Conservation (phyloP, 495 filamentous ascomycete species). For the Penicillium lagena region DNA sequence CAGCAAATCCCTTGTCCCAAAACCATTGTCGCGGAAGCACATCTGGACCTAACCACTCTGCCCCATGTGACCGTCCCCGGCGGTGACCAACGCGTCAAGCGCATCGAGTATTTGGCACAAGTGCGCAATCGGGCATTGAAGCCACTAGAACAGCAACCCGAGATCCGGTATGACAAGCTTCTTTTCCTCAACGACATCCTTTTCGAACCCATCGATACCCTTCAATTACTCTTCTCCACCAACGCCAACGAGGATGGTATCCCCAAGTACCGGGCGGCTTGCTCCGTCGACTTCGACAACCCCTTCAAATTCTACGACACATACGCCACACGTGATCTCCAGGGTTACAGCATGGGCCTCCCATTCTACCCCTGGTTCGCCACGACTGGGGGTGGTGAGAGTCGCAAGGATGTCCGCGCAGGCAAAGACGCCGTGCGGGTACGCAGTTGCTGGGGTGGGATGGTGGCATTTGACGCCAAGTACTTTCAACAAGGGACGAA, state of each 20-base stretch:
- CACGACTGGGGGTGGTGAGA: constrained; percentile 45
- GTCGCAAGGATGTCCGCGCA: constrained; percentile 53
- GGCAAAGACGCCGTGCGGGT: constrained; percentile 66
- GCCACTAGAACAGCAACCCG: constrained; percentile 47
- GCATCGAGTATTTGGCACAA: constrained; percentile 72
- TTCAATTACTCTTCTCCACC: constrained; percentile 71
- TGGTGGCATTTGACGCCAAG: constrained; percentile 69
- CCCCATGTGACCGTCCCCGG: constrained; percentile 53
- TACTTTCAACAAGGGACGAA: constrained; percentile 41
- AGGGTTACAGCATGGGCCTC: constrained; percentile 64
- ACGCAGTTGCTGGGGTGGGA: constrained; percentile 75
- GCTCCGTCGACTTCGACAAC: constrained; percentile 70
- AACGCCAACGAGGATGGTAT: constrained; percentile 51
- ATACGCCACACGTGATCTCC: constrained; percentile 67
- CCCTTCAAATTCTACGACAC: constrained; percentile 79
- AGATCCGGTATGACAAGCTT: constrained; percentile 54
- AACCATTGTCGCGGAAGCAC: constrained; percentile 47
- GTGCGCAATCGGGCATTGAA: constrained; percentile 67
- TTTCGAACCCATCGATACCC: constrained; percentile 63
- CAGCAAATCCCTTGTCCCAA: constrained; percentile 41
- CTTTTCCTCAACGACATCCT: constrained; percentile 73
- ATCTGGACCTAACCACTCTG: constrained; percentile 45
- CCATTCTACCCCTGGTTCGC: constrained; percentile 75
- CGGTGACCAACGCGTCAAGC: constrained; percentile 56
- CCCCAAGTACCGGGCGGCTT: constrained; percentile 70